These are phyloP conservation scores for Aspergillus melleus DNA, from an alignment of 2,329 filamentous ascomycete genomes.

Conservation along the genomic window DNA sequence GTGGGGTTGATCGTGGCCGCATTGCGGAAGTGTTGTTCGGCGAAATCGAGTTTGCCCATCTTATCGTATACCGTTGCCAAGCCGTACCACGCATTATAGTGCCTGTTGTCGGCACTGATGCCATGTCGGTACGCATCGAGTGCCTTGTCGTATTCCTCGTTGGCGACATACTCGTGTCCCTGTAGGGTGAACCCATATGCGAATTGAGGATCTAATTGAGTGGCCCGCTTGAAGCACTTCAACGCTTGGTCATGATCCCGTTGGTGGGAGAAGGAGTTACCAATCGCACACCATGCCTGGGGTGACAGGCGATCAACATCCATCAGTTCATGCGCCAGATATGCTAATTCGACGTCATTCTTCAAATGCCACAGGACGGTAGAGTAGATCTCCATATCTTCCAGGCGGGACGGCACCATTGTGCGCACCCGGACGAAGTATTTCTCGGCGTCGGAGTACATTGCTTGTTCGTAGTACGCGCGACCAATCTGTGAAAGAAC, in stretches of 20 bases:
- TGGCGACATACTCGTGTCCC: constrained; percentile 91
- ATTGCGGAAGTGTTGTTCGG: constrained; percentile 85
- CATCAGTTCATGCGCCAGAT: constrained; percentile 85
- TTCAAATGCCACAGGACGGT: constrained; percentile 99
- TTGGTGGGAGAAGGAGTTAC: constrained; percentile 90
- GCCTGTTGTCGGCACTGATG: constrained; percentile 79
- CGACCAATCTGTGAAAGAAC: constrained; percentile 87
- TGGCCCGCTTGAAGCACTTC: constrained; percentile 90
- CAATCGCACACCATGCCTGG: constrained; percentile 92
- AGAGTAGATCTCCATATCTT: constrained; percentile 98
- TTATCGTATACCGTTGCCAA: constrained; percentile 80
- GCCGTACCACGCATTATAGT: constrained; percentile 99
- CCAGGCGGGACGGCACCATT: constrained; percentile 76
- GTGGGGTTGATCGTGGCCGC: constrained; percentile 89
- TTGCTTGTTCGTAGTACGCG: constrained; percentile 85
- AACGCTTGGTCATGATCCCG: constrained; percentile 93
- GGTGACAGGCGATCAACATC: constrained; percentile 86
- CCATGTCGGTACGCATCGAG: constrained; percentile 82
- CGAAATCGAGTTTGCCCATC: constrained; percentile 85
- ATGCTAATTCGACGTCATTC: constrained; percentile 85
- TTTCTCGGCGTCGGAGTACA: constrained; percentile 83
- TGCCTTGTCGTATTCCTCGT: constrained; percentile 97
- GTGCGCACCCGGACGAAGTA: constrained; percentile 78
- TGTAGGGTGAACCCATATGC: constrained; percentile 95
- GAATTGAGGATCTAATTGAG: constrained; percentile 84